phyloP scores from a whole-genome alignment of 1,284 basidiomycete species.

The Melampsora abietis-canadensis region DNA sequence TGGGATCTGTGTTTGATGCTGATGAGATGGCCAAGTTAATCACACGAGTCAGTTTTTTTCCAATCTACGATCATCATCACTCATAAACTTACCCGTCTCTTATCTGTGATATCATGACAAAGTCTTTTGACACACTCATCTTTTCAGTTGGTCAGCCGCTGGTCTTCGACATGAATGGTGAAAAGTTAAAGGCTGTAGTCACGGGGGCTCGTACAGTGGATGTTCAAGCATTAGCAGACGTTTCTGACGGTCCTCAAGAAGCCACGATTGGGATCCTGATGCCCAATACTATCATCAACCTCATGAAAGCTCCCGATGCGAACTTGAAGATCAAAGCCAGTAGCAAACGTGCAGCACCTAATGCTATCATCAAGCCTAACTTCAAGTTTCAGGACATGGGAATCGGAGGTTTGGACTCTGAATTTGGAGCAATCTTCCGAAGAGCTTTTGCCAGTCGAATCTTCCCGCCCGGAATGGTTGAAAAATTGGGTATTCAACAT shows the following conservation, averaged over 20 bases:
- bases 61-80: not conserved
- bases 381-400: constrained; percentile 99
- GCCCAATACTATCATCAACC: constrained; percentile 82
- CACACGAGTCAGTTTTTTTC: constrained; percentile 8
- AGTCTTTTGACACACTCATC: constrained; percentile 64
- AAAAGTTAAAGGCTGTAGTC: constrained; percentile 72
- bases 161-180: constrained; percentile 86
- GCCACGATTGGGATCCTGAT: constrained; percentile 72
- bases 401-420: constrained; percentile 92
- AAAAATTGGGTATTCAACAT: constrained; percentile 97
- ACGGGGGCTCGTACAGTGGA: constrained; percentile 63
- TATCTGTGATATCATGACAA: constrained; percentile 50
- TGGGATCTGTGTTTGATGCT: constrained; percentile 28
- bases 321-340: constrained; percentile 87
- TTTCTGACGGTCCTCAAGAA: constrained; percentile 59
- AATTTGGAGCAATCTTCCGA: constrained; percentile 96
- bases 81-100: constrained; percentile 1
- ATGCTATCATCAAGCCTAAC: constrained; percentile 93
- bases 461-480: constrained; percentile 92
- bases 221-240: constrained; percentile 55
- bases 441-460: constrained; percentile 97
- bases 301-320: constrained; percentile 77
- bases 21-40: constrained; percentile 20
- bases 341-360: constrained; percentile 82
- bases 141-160: constrained; percentile 66